A percentile compares a stretch with the other conserved stretches of the same genome.
Evolutionary conservation across 1,284 basidiomycete genomes (phyloP).

Genomic region (Apiotrichum veenhuisii): DNA sequence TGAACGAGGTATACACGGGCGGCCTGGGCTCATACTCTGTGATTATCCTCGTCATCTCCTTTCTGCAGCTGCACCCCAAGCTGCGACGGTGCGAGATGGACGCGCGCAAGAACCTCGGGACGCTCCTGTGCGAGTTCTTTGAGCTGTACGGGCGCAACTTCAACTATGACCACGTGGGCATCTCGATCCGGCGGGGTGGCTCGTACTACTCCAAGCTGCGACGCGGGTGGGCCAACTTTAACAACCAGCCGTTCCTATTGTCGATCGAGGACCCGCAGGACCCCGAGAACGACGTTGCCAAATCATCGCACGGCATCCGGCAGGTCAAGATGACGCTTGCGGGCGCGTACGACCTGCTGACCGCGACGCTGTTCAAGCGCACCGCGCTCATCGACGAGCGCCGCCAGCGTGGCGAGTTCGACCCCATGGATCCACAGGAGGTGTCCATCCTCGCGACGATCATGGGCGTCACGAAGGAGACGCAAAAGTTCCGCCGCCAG

Average conservation of each 20-base stretch:
- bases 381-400: slow-evolving; percentile 25
- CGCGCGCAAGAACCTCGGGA: slow-evolving; percentile 79
- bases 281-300: slow-evolving; percentile 85
- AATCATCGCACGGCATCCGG: slow-evolving; percentile 77
- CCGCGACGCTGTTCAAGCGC: slow-evolving; percentile 50
- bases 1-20: slow-evolving; percentile 97
- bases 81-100: slow-evolving; percentile 83
- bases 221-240: slow-evolving; percentile 71
- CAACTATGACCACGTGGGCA: slow-evolving; percentile 86
- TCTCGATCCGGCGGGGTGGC: slow-evolving; percentile 79
- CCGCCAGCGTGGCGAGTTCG: slow-evolving; percentile 24
- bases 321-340: slow-evolving; percentile 77
- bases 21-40: slow-evolving; percentile 93
- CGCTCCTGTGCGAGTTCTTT: slow-evolving; percentile 91
- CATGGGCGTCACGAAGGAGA: slow-evolving; percentile 77
- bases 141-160: slow-evolving; percentile 91
- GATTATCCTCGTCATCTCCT: slow-evolving; percentile 87
- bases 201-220: slow-evolving; percentile 75
- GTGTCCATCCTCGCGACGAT: slow-evolving; percentile 76
- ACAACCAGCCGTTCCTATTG: slow-evolving; percentile 60
- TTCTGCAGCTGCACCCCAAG: slow-evolving; percentile 96
- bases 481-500: slow-evolving; percentile 44
- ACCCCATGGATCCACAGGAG: slow-evolving; percentile 55
- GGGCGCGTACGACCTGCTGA: slow-evolving; percentile 81
- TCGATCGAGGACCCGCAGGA: slow-evolving; percentile 96